Base-by-base conservation (phyloP, 805 yeast genomes). In the Wickerhamomyces canadensis region DNA sequence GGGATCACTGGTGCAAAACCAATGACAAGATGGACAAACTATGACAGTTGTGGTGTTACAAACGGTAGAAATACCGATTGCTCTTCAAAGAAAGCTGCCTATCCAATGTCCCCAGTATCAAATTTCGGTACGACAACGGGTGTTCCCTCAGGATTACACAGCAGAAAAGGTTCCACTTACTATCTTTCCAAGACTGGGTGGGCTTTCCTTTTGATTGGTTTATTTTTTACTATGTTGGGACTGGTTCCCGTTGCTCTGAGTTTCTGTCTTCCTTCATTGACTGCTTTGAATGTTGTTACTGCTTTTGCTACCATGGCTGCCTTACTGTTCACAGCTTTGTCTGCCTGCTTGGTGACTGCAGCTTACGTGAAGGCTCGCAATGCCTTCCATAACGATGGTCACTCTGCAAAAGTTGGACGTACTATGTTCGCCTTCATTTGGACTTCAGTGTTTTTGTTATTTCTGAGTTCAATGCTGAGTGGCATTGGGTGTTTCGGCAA, bases 81-180 rank as follows among this genome's bases (percentile, higher is more conserved):
- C 63, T 58, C 76, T 31, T 41, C 59, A 16, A 72, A 71, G 52
- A 55, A 60, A 32, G 83, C 96, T 15, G 97, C 85, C n/a, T 80
- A 70, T 62, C 87, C 96, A 30, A 77, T 88, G 56, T 84, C 94
- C 19, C 96, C 96, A 21, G 73, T 61, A 33, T 77, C 76, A 51
- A 85, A 86, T 65, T 87, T 87, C 51, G 72, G 69, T 33, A 67
- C 80, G 36, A 52, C 64, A 28, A 41, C 44, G 6, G 70, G 68
- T 34, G 70, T 81, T 35, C 94, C 95, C 19, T 25, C 54, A 3
- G 61, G 63, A 19, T 79, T 87, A 48, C 48, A 64, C 35, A 48
- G 58, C 23, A 57, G 69, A 55, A 67, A 75, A 44, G 65, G 72
- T 46, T 61, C 72, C 29, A 80, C 72, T 58, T 86, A 70, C 63